Conservation (phyloP, 1,284 basidiomycete genomes). For the Vanrija sp. region DNA sequence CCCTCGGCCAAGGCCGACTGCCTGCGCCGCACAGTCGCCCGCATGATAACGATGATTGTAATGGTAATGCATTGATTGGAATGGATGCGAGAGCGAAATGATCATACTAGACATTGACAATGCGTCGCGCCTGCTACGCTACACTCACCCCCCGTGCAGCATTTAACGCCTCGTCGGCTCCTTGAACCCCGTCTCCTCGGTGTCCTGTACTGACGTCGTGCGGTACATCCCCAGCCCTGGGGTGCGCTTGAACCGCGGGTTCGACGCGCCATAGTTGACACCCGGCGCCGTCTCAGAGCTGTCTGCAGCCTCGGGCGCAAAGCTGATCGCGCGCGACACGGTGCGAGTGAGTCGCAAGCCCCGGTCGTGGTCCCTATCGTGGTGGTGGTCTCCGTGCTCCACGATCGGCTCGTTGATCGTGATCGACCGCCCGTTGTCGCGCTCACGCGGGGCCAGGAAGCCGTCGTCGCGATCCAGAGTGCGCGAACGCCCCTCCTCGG, state of each 20-base stretch:
- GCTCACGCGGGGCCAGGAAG: conserved; percentile 1
- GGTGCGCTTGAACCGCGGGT: conserved; percentile 39
- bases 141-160: too few relatives aligned
- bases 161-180: too few relatives aligned
- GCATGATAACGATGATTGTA: too few relatives aligned
- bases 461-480: not conserved
- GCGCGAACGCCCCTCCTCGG: conserved; percentile 12
- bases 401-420: not conserved
- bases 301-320: conserved; percentile 33
- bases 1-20: not conserved
- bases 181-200: not conserved
- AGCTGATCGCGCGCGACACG: conserved; percentile 35
- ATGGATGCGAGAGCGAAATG: too few relatives aligned
- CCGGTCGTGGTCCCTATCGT: conserved; percentile 2
- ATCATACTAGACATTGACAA: too few relatives aligned
- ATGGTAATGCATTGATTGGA: too few relatives aligned
- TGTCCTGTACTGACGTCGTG: conserved; percentile 29
- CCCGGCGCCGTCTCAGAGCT: conserved; percentile 41
- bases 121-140: too few relatives aligned
- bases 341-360: conserved; percentile 16
- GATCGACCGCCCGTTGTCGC: not conserved
- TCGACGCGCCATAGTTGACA: conserved; percentile 34
- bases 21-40: too few relatives aligned
- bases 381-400: not conserved
- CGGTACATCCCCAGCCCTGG: conserved; percentile 41